These are phyloP conservation scores for Nigrospora sphaerica DNA, from an alignment of 2,329 filamentous ascomycete species.

Conservation along the genomic window DNA sequence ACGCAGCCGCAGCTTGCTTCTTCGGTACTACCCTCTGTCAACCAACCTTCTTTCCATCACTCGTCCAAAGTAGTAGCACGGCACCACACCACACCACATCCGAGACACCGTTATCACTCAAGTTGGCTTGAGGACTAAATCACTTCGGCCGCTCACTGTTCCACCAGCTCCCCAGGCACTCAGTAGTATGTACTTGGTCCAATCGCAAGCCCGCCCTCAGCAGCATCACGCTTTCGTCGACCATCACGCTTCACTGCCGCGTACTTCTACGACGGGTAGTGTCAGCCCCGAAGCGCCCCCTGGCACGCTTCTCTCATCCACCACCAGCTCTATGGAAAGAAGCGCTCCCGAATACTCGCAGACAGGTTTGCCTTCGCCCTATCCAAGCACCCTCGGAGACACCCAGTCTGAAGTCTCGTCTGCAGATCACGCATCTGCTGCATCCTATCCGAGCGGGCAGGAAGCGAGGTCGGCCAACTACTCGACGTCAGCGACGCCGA, in stretches of 20 bases:
- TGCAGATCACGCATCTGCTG: slow-evolving; percentile 91
- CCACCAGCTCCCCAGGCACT: slow-evolving; percentile 16
- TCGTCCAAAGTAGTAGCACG: slow-evolving; percentile 17
- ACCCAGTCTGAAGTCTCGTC: slow-evolving; percentile 76
- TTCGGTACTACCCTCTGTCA: slow-evolving; percentile 22
- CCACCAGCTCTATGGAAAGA: slow-evolving; percentile 46
- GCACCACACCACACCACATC: slow-evolving; percentile 10
- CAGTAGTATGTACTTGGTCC: slow-evolving; percentile 24
- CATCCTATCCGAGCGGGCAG: slow-evolving; percentile 77
- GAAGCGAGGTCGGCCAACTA: slow-evolving; percentile 69
- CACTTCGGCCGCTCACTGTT: slow-evolving; percentile 18
- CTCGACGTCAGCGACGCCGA: slow-evolving; percentile 73
- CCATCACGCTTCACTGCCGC: slow-evolving; percentile 20
- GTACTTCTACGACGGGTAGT: slow-evolving; percentile 19
- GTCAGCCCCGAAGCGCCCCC: slow-evolving; percentile 17
- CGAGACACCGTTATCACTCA: slow-evolving; percentile 18
- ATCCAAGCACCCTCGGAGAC: slow-evolving; percentile 58
- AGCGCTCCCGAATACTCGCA: slow-evolving; percentile 71
- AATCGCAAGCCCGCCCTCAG: slow-evolving; percentile 14
- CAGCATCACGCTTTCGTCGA: slow-evolving; percentile 20
- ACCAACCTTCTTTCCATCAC: slow-evolving; percentile 17
- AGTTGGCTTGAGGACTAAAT: slow-evolving; percentile 25
- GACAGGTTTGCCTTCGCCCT: slow-evolving; percentile 78
- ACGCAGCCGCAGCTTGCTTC: slow-evolving; percentile 23
- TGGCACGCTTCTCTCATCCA: slow-evolving; percentile 10